Evolutionary conservation across 1,139 yeast species (phyloP).

Genomic region (Yamadazyma siamensis): DNA sequence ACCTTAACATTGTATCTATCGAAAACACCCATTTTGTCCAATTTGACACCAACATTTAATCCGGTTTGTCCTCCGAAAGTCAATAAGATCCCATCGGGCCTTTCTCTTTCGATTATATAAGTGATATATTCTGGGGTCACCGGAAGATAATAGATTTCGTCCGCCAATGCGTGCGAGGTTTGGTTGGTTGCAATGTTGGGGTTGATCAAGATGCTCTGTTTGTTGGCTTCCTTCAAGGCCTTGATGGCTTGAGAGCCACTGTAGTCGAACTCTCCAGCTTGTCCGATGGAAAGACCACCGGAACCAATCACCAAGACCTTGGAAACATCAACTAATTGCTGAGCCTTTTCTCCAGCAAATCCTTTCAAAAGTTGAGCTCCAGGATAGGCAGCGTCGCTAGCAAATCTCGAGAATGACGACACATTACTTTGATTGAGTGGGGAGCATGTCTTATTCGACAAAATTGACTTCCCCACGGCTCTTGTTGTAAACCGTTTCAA

Average conservation of each 20-base stretch:
- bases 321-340: slow-evolving; percentile 71
- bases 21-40: slow-evolving; percentile 90
- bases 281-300: slow-evolving; percentile 97
- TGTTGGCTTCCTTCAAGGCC: slow-evolving; percentile 89
- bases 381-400: slow-evolving; percentile 23
- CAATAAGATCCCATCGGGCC: slow-evolving; percentile 90
- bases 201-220: slow-evolving; percentile 80
- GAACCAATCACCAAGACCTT: slow-evolving; percentile 94
- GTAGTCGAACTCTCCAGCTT: slow-evolving; percentile 98
- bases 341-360: slow-evolving; percentile 29
- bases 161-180: slow-evolving; percentile 93
- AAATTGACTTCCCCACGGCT: no score
- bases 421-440: slow-evolving; percentile 1
- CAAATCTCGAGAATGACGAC: not conserved
- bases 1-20: slow-evolving; percentile 91
- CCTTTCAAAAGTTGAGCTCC: slow-evolving; percentile 40
- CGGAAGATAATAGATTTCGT: slow-evolving; percentile 91
- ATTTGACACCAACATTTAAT: slow-evolving; percentile 89
- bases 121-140: slow-evolving; percentile 96
- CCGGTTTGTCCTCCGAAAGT: slow-evolving; percentile 99
- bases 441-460: no score
- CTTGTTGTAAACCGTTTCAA: slow-evolving; percentile 5
- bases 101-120: slow-evolving; percentile 90
- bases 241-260: slow-evolving; percentile 97
- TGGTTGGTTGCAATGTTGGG: slow-evolving; percentile 98